Percentiles rank a stretch among this genome's conserved stretches.
These are phyloP conservation scores for Salvia sclarea DNA, from an alignment of 305 asterid species.

Conservation along the genomic window DNA sequence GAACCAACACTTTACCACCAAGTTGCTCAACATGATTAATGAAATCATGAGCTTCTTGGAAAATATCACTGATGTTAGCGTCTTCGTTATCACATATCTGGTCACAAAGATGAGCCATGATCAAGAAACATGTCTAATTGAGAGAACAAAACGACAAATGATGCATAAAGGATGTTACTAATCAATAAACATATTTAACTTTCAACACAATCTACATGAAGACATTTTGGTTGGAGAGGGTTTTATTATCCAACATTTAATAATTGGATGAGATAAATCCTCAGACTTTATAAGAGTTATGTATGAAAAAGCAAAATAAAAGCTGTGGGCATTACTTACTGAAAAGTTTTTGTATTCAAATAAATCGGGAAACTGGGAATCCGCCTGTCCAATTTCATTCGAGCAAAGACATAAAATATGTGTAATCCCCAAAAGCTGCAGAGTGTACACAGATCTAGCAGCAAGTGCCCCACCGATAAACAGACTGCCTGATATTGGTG, in stretches of 20 bases:
- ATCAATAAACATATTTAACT: not conserved
- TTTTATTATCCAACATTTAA: not conserved
- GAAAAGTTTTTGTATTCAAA: conserved; percentile 82
- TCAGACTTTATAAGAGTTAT: not conserved
- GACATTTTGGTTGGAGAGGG: not conserved
- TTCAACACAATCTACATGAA: not conserved
- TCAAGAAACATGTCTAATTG: conserved; percentile 10
- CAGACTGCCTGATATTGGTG: conserved; percentile 54
- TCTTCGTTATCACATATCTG: conserved; percentile 86
- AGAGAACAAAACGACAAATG: not conserved
- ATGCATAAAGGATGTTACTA: conserved; percentile 7
- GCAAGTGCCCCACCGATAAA: conserved; percentile 96
- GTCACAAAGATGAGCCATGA: conserved; percentile 26
- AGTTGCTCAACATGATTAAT: conserved; percentile 67
- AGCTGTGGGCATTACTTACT: conserved; percentile 50
- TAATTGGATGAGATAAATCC: not conserved
- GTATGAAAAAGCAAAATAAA: conserved; percentile 18
- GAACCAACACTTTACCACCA: conserved; percentile 92
- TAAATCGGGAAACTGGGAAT: conserved; percentile 83
- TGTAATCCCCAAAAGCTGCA: conserved; percentile 83
- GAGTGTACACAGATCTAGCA: conserved; percentile 87
- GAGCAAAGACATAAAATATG: conserved; percentile 90
- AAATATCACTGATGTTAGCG: conserved; percentile 66
- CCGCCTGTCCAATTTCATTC: conserved; percentile 95
- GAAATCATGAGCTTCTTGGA: conserved; percentile 88